Base-by-base conservation (phyloP, 208 protist species). In the Wallacemonas sp. region DNA sequence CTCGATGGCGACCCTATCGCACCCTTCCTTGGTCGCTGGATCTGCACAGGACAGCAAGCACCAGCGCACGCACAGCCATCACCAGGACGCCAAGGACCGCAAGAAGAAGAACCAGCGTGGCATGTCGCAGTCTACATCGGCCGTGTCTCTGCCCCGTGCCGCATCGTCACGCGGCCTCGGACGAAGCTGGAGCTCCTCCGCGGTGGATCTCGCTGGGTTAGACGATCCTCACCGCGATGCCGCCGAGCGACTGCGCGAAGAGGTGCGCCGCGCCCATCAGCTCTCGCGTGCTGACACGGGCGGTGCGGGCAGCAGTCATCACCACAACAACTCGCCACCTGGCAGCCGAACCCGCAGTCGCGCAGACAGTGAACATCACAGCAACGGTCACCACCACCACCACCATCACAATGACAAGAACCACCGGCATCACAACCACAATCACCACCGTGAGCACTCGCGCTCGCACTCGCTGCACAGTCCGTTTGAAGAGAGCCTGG, bases 241-340 rank as follows among this genome's bases (percentile, higher is more conserved):
- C 6, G 69, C 61, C 2, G 47, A 80, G 29, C 57, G 44, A 0
- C 65, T 80, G 19, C 74, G 74, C 1, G 61, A 65, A 19, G 39
- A 80, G 29, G 24, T 80, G 2, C 68, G 65, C 57, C 68, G 65
- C 12, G 41, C 55, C 24, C 68, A 60, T 23, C 74, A 65, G 17
- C 43, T 54, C 21, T 24, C 52, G 2, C 52, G 52, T 9, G 17
- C 33, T 8, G 38, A 65, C 17, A 54, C 38, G 19, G 36, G 38
- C 33, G 36, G 56, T 21, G 54, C 52, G n/a, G n/a, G n/a, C n/a
- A n/a, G n/a, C n/a, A n/a, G n/a, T n/a, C n/a, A n/a, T n/a, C n/a
- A n/a, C n/a, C n/a, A n/a, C n/a, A n/a, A n/a, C n/a, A n/a, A n/a
- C n/a, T n/a, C n/a, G n/a, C n/a, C n/a, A n/a, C n/a, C n/a, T n/a